Conservation (phyloP, 2,329 filamentous ascomycete genomes). For the Colletotrichum somersetense region DNA sequence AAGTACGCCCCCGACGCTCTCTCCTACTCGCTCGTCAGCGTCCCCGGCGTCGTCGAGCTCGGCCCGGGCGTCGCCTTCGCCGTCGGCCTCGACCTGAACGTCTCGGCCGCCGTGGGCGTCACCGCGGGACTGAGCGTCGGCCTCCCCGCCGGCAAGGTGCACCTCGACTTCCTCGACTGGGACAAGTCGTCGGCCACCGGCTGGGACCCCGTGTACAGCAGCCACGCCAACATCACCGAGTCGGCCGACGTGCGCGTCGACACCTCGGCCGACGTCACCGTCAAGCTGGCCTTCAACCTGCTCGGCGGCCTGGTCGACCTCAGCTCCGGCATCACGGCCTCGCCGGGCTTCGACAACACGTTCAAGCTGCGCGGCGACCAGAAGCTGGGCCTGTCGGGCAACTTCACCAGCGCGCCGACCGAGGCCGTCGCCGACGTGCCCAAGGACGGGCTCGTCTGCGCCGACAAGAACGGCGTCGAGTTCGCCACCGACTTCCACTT, state of each 20-base stretch:
- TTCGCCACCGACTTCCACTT: slow-evolving; percentile 47
- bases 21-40: slow-evolving; percentile 52
- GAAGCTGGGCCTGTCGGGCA: slow-evolving; percentile 40
- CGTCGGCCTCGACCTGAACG: slow-evolving; percentile 53
- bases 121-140: slow-evolving; percentile 49
- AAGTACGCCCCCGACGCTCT: slow-evolving; percentile 53
- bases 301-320: slow-evolving; percentile 53
- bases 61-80: slow-evolving; percentile 54
- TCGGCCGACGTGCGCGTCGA: slow-evolving; percentile 50
- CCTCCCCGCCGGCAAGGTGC: slow-evolving; percentile 53
- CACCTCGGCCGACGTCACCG: slow-evolving; percentile 51
- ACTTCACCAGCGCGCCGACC: slow-evolving; percentile 23
- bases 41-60: slow-evolving; percentile 56
- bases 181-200: slow-evolving; percentile 48
- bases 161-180: slow-evolving; percentile 53
- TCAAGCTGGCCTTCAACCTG: slow-evolving; percentile 55
- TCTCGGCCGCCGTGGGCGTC: slow-evolving; percentile 50
- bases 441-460: slow-evolving; percentile 42
- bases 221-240: slow-evolving; percentile 51
- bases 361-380: slow-evolving; percentile 49
- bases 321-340: slow-evolving; percentile 54
- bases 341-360: slow-evolving; percentile 53
- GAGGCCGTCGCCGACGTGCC: slow-evolving; percentile 38
- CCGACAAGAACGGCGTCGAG: slow-evolving; percentile 44
- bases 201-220: slow-evolving; percentile 54